phyloP scores from a whole-genome alignment of 176 grass and related monocot genomes.

The Alloteropsis semialata region DNA sequence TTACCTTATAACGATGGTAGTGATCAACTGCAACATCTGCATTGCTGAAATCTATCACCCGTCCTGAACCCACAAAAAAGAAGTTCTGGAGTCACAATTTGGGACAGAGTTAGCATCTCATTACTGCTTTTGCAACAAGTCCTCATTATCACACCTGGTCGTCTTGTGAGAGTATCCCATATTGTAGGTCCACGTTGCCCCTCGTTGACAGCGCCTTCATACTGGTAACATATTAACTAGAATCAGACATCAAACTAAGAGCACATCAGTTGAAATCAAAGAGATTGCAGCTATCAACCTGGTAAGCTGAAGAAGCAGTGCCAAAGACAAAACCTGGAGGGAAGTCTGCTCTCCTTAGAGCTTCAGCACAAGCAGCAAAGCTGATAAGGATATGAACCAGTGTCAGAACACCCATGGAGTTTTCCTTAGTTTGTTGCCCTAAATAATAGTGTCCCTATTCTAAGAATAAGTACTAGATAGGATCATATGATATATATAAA shows the following conservation, averaged over 20 bases:
- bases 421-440: conserved; percentile 14
- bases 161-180: conserved; percentile 80
- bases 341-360: conserved; percentile 79
- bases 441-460: conserved; percentile 21
- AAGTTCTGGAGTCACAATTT: conserved; percentile 1
- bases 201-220: conserved; percentile 86
- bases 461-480: conserved; percentile 20
- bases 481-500: conserved; percentile 46
- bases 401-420: conserved; percentile 46
- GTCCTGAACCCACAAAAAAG: conserved; percentile 40
- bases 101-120: conserved; percentile 1
- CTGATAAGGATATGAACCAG: conserved; percentile 50
- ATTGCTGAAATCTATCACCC: conserved; percentile 97
- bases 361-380: conserved; percentile 42
- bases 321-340: conserved; percentile 84
- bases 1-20: conserved; percentile 94
- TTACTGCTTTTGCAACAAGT: not conserved
- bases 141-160: conserved; percentile 50
- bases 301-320: conserved; percentile 91
- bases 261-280: not conserved
- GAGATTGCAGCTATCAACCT: conserved; percentile 45
- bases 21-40: conserved; percentile 93
- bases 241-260: conserved; percentile 11
- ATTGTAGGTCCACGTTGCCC: conserved; percentile 81
- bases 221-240: conserved; percentile 44